Evolutionary conservation across 2,329 filamentous ascomycete species (phyloP), one percentile per base, ranked within the genome.

Genomic region (Epichloe uncinata): DNA sequence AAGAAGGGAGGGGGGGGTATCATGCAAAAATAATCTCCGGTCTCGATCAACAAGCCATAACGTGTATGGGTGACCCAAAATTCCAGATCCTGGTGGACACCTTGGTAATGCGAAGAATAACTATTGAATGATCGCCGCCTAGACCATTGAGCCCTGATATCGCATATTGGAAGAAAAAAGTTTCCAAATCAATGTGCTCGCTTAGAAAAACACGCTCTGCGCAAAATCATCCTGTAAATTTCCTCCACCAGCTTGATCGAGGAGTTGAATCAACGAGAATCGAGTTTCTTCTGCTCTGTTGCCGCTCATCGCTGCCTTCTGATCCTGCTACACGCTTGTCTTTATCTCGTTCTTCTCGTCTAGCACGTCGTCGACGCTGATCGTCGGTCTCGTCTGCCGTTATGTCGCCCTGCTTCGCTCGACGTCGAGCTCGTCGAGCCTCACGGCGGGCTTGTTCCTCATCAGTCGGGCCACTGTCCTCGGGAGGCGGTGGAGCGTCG

Each of bases 231-330:
- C 71, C 69, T 5, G 71, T 72, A 48, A 78, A 61, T 66, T 78
- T 79, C 65, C 67, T 75, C 77, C 77, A 81, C 77, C 77, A 79
- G 55, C 75, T 78, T 53, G 72, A 77, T 51, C 74, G 67, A 18
- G 75, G 75, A 12, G 73, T 67, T 40, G 62, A 36, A n/a, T 76
- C 73, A 54, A 68, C 66, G 47, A 71, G 69, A 20, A 67, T 58
- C 18, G 69, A 67, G 40, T 65, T 63, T 18, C 71, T 69, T 20
- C 66, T 64, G 42, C 62, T 65, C 43, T 68, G 67, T 26, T 69
- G 65, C 36, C 69, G 66, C 52, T 73, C 71, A 41, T 72, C 70
- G 50, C 69, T 71, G 2, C 67, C 70, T 47, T 72, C 70, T 12
- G 69, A 73, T 7, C 61, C 57, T 18, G 57, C 58, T 1, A 56